Evolutionary conservation across 2,329 filamentous ascomycete genomes (phyloP), one percentile per base, ranked within the genome.

Genomic region (Elsinoe batatas): DNA sequence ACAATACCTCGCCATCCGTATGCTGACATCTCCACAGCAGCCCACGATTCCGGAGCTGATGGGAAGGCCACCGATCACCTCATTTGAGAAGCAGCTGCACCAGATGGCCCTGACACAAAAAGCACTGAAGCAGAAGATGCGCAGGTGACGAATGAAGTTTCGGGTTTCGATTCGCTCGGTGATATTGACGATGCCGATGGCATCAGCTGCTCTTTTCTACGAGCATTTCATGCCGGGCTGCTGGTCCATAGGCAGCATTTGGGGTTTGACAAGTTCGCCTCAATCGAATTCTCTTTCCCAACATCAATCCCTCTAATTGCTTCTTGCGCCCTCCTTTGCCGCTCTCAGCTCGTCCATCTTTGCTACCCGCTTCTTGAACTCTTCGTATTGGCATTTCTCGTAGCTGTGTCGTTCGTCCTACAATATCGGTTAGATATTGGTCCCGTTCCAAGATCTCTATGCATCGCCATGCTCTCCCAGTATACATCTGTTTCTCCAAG

Each of bases 351-450:
- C 91, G 67, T 97, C 84, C 93, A 98, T 98, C 84, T 95, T 97
- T 68, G 87, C 88, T 62, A 98, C 93, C 58, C 93, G 84, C 80
- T 91, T 89, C 83, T 95, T 95, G 80, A 98, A 98, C 72, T 97
- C 93, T 62, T 87, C 87, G 74, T 98, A 98, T 69, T 98, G 93
- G 82, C 93, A 98, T 74, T 97, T 97, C 72, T 98, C 93, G 79
- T 98, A 98, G 68, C 84, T 86, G 76, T 98, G 93, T 77, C 93
- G 81, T 79, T 98, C 93, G 72, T 90, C 84, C 93, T 97, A 69
- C 8, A 17, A 11, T 4, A 5, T n/a, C 20, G 18, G 36, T 59
- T 53, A 58, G 51, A 36, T 5, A 7, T 26, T 7, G 0, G n/a
- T 37, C 30, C 36, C 4, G 3, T 17, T 1, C 17, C 26, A 30